phyloP scores from a whole-genome alignment of 495 filamentous ascomycete species.

The Xylaria flabelliformis region DNA sequence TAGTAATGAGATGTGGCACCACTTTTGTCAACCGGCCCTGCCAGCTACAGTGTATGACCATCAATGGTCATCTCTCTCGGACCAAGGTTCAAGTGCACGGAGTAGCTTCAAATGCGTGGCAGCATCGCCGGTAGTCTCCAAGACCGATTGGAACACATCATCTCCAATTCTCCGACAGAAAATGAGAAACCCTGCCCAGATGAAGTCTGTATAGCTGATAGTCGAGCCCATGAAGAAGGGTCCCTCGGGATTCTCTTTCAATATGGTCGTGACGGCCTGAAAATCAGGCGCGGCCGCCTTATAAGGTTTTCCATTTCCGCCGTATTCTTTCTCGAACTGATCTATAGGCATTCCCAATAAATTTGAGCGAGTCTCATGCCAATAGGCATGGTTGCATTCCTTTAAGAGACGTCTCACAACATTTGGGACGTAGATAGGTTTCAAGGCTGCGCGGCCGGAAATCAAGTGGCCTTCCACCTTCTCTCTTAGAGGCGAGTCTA shows the following conservation, averaged over 20 bases:
- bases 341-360: slow-evolving; percentile 52
- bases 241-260: slow-evolving; percentile 57
- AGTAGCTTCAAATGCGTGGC: slow-evolving; percentile 45
- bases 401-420: slow-evolving; percentile 49
- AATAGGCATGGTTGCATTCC: slow-evolving; percentile 51
- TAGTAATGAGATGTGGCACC: neutral
- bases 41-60: neutral
- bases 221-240: slow-evolving; percentile 54
- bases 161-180: slow-evolving; percentile 40
- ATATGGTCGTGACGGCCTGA: slow-evolving; percentile 51
- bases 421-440: slow-evolving; percentile 42
- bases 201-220: slow-evolving; percentile 51
- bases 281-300: slow-evolving; percentile 43
- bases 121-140: slow-evolving; percentile 45
- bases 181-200: slow-evolving; percentile 48
- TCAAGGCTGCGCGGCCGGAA: slow-evolving; percentile 18
- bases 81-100: slow-evolving; percentile 48
- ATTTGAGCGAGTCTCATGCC: slow-evolving; percentile 48
- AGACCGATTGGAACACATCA: slow-evolving; percentile 39
- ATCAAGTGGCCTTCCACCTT: slow-evolving; percentile 40
- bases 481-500: slow-evolving; percentile 53
- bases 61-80: slow-evolving; percentile 37
- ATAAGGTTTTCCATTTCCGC: slow-evolving; percentile 46
- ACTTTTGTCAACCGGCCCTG: neutral
- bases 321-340: slow-evolving; percentile 46